phyloP scores from a whole-genome alignment of 805 yeast species.

The Lachancea kluyveri region DNA sequence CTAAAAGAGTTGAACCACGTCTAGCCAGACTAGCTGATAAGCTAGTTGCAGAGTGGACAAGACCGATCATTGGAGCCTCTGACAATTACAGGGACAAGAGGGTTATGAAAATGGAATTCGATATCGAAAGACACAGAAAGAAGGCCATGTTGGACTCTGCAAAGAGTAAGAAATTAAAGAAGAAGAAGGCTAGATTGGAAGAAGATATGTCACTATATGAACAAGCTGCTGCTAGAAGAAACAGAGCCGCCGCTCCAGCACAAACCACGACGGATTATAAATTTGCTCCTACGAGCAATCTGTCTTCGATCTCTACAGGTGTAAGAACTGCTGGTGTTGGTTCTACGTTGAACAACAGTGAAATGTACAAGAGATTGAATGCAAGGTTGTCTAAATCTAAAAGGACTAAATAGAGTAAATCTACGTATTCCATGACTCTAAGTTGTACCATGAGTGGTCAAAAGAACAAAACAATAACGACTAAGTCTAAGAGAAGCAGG shows the following conservation, averaged over 20 bases:
- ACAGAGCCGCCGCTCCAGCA: constrained; percentile 94
- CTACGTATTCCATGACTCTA: neutral
- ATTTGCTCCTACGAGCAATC: constrained; percentile 77
- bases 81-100: constrained; percentile 89
- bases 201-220: constrained; percentile 52
- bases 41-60: constrained; percentile 94
- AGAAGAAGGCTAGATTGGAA: constrained; percentile 15
- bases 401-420: constrained; percentile 7
- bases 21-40: constrained; percentile 86
- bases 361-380: constrained; percentile 74
- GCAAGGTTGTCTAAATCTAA: constrained; percentile 31
- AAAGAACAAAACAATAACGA: no score
- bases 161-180: constrained; percentile 28
- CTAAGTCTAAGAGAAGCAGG: neutral
- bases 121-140: constrained; percentile 44
- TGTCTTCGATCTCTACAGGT: constrained; percentile 36
- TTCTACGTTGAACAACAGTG: constrained; percentile 54
- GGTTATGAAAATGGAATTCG: constrained; percentile 63
- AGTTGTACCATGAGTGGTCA: neutral
- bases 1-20: constrained; percentile 80
- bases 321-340: constrained; percentile 42
- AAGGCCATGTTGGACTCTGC: constrained; percentile 30
- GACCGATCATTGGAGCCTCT: constrained; percentile 94
- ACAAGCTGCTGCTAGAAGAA: constrained; percentile 84
- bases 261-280: constrained; percentile 84